Evolutionary conservation across 768 basidiomycete genomes (phyloP).

Genomic region (Lentinula guzmanii): DNA sequence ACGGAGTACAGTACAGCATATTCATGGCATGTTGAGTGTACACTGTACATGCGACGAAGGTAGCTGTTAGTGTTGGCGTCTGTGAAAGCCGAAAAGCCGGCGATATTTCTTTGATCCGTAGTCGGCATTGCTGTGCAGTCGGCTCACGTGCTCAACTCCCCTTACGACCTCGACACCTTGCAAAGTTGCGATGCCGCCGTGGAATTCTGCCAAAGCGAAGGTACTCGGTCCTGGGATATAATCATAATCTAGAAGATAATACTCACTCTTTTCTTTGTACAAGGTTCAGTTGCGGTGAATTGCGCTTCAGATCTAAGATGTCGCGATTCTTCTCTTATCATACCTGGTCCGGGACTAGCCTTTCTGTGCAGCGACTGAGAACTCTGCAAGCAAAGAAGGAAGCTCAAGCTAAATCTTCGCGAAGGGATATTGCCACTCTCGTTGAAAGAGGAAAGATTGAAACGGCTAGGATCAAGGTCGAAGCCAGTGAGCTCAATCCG

Average conservation of each 20-base stretch:
- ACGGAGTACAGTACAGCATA: too few species aligned
- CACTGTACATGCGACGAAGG: too few species aligned
- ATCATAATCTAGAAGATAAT: neutral
- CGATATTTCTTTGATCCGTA: too few species aligned
- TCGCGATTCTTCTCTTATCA: constrained; percentile 6
- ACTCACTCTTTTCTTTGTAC: constrained; percentile 2
- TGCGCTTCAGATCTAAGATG: neutral
- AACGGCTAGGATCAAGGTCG: constrained; percentile 80
- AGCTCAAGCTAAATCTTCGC: constrained; percentile 63
- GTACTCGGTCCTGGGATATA: constrained; percentile 16
- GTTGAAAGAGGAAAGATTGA: constrained; percentile 78
- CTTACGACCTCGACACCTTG: neutral
- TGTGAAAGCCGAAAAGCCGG: too few species aligned
- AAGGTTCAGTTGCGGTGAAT: constrained; percentile 45
- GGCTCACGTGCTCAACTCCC: too few species aligned
- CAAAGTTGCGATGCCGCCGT: constrained; percentile 34
- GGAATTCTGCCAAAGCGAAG: constrained; percentile 63
- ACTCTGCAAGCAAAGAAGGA: constrained; percentile 91
- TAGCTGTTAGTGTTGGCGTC: too few species aligned
- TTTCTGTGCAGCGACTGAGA: constrained; percentile 80
- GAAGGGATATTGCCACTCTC: constrained; percentile 77
- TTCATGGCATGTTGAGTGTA: too few species aligned
- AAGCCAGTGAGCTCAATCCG: constrained; percentile 52
- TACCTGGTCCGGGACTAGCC: constrained; percentile 30
- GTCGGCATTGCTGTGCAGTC: too few species aligned